These are phyloP conservation scores for Microdochium bolleyi DNA, from an alignment of 2,329 filamentous ascomycete genomes.

Conservation along the genomic window DNA sequence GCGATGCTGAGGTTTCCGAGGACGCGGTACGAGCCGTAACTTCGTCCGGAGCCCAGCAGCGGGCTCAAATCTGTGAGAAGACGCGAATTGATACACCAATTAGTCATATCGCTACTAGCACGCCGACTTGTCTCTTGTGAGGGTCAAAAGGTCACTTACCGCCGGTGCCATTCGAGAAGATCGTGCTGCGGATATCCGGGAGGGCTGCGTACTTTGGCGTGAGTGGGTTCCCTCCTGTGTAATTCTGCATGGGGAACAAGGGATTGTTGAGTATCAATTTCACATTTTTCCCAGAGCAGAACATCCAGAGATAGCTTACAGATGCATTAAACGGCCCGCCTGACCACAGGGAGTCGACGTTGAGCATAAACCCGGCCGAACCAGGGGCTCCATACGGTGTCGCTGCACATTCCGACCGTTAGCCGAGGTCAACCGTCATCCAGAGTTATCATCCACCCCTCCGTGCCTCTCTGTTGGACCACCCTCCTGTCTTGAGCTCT, in stretches of 20 bases:
- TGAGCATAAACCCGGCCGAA: slow-evolving; percentile 32
- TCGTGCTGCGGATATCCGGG: slow-evolving; percentile 32
- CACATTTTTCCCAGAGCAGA: no score
- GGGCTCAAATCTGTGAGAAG: slow-evolving; percentile 20
- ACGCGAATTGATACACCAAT: no score
- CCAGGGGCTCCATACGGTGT: slow-evolving; percentile 34
- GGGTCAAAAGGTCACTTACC: slow-evolving; percentile 15
- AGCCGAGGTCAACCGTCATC: no score
- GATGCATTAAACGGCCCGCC: slow-evolving; percentile 37
- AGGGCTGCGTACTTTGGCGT: slow-evolving; percentile 23
- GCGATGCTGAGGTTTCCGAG: slow-evolving; percentile 35
- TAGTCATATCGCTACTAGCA: no score
- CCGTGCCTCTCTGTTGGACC: no score
- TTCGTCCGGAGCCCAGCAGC: slow-evolving; percentile 26
- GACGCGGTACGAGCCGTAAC: slow-evolving; percentile 38
- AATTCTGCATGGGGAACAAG: slow-evolving; percentile 19
- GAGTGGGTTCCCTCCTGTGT: slow-evolving; percentile 37
- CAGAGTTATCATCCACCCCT: no score
- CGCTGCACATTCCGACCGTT: slow-evolving; percentile 10
- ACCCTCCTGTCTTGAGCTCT: background rate
- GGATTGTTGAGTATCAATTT: no score
- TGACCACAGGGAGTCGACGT: slow-evolving; percentile 41
- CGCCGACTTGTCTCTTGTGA: no score
- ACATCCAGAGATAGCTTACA: slow-evolving; percentile 13
- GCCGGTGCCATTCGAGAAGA: slow-evolving; percentile 41